Evolutionary conservation across 495 filamentous ascomycete genomes (phyloP), one percentile per base, ranked within the genome.

Genomic region (Penicillium mononematosum): DNA sequence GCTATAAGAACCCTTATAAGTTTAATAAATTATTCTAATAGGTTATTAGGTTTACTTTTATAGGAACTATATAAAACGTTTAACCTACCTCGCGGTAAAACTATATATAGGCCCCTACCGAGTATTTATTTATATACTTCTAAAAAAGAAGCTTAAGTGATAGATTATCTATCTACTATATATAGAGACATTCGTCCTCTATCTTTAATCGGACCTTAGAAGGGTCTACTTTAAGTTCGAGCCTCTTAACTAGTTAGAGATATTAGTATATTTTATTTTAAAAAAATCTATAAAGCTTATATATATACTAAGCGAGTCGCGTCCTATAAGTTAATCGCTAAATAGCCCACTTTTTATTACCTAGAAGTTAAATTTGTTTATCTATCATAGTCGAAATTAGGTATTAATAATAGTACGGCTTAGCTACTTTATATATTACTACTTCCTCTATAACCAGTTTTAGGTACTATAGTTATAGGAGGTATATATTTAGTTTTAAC

Each of bases 111-210:
- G 48, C 32, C 7, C 48, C 48, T 8, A 51, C 27, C 12, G 19
- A 51, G 48, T 51, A 11, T 36, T 51, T 51, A 38, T 34, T 51
- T 6, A 51, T 24, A 51, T 51, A 6, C 32, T 51, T 51, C 32
- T 51, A 9, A 51, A 51, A 51, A 51, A 51, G 31, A 24, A 14
- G 32, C 20, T 51, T 6, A 19, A 51, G 32, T 3, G 48, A 36
- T 36, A 6, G 48, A 51, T 51, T 20, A 34, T 51, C 48, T 34
- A 51, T 51, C 32, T 51, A 5, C 48, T 16, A 51, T 39, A 8
- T 22, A 51, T 51, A 51, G 48, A 38, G 48, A 31, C 9, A 34
- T n/a, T 39, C n/a, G 20, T 51, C 48, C 48, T 51, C 48, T 31
- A 4, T 51, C 48, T 51, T 51, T 8, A 50, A 50, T 29, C 29